Percentiles rank a stretch among this genome's conserved stretches.
Conservation (phyloP, 2,329 filamentous ascomycete species). For the Dactylellina cionopaga region DNA sequence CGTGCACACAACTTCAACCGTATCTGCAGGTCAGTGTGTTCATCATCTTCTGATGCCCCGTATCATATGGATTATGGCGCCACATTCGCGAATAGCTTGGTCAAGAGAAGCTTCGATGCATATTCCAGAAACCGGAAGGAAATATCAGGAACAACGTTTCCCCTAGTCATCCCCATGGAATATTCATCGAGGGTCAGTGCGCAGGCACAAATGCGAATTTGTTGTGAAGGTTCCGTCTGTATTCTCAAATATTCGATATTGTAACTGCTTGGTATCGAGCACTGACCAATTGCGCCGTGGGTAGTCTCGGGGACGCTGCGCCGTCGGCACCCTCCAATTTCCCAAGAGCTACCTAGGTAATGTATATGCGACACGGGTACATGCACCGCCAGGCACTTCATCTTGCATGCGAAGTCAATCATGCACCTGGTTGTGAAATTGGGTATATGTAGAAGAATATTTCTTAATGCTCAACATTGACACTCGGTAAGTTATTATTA, state of each 20-base stretch:
- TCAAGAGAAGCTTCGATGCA: conserved; percentile 44
- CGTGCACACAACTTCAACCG: conserved; percentile 39
- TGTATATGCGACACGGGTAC: conserved; percentile 47
- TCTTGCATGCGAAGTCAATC: conserved; percentile 6
- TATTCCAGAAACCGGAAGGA: conserved; percentile 48
- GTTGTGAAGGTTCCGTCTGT: background rate
- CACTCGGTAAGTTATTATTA: too few relatives aligned
- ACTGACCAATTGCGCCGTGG: background rate
- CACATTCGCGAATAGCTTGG: conserved; percentile 42
- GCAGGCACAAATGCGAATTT: conserved; percentile 20
- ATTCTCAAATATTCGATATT: too few relatives aligned
- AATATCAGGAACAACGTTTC: conserved; percentile 53
- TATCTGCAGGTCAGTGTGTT: conserved; percentile 18
- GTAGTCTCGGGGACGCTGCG: background rate
- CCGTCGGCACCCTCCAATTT: conserved; percentile 43
- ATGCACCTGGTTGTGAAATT: background rate
- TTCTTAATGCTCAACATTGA: too few relatives aligned
- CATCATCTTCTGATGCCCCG: conserved; percentile 24
- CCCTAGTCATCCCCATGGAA: conserved; percentile 31
- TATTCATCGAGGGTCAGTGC: conserved; percentile 45
- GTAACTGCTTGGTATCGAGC: background rate
- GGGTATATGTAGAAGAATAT: background rate
- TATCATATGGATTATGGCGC: conserved; percentile 35
- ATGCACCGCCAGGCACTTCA: background rate
- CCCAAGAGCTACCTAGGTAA: conserved; percentile 25